A percentile compares a stretch with the other conserved stretches of the same genome.
phyloP scores from a whole-genome alignment of 192 early-diverging fungal genomes.

The Coemansia sp. region DNA sequence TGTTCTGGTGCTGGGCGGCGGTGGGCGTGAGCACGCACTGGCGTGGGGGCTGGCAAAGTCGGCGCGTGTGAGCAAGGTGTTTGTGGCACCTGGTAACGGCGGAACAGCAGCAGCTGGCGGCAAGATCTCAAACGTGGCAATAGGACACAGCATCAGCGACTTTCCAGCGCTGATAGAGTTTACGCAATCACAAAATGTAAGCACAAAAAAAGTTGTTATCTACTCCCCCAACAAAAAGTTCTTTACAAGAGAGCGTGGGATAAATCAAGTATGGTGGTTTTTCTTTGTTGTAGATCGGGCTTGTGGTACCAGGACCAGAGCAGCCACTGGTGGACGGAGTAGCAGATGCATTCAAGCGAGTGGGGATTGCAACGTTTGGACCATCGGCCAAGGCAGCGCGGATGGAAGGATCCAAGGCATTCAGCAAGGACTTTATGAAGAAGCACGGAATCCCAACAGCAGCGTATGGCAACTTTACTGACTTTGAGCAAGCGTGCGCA shows the following conservation, averaged over 20 bases:
- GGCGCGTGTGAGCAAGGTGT: slow-evolving; percentile 75
- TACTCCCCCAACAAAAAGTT: slow-evolving; percentile 6
- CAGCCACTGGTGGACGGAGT: slow-evolving; percentile 97
- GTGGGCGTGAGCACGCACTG: slow-evolving; percentile 97
- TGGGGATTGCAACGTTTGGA: slow-evolving; percentile 76
- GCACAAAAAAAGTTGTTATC: neutral
- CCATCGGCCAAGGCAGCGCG: slow-evolving; percentile 86
- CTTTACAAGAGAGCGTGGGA: neutral
- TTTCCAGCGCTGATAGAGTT: slow-evolving; percentile 80
- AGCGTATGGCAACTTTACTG: slow-evolving; percentile 84
- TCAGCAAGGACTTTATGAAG: slow-evolving; percentile 99
- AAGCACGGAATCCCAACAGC: slow-evolving; percentile 96
- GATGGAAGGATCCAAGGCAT: slow-evolving; percentile 98
- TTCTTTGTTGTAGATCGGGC: slow-evolving; percentile 24
- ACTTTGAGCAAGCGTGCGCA: slow-evolving; percentile 68
- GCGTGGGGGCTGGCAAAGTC: slow-evolving; percentile 89
- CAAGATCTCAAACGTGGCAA: slow-evolving; percentile 84
- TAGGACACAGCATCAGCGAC: slow-evolving; percentile 63
- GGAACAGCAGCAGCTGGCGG: slow-evolving; percentile 74
- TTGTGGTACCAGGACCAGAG: slow-evolving; percentile 96
- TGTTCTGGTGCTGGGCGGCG: slow-evolving; percentile 89
- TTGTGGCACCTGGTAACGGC: slow-evolving; percentile 94
- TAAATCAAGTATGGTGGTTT: neutral
- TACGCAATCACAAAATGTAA: slow-evolving; percentile 76
- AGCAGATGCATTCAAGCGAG: slow-evolving; percentile 78